A percentile compares a stretch with the other conserved stretches of the same genome.
Evolutionary conservation across 495 filamentous ascomycete genomes (phyloP).

Genomic region (Penicillium ochrochloron): DNA sequence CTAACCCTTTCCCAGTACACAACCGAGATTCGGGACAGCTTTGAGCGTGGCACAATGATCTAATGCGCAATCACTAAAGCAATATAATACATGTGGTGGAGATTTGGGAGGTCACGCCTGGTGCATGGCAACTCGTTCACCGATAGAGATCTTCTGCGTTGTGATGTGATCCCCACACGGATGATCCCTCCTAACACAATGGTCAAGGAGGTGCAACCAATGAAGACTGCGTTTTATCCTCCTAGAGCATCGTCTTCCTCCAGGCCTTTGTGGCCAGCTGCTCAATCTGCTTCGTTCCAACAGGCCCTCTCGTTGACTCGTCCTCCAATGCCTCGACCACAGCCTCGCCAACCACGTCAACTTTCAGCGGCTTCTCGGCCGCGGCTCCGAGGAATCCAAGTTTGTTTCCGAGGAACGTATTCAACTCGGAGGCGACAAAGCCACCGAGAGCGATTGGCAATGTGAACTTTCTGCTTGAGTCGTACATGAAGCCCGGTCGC

Average conservation of each 20-base stretch:
- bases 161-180: not conserved
- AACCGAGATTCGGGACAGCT: constrained; percentile 93
- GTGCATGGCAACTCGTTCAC: not conserved
- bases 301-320: constrained; percentile 66
- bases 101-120: constrained; percentile 11
- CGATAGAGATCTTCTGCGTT: not conserved
- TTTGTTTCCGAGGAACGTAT: constrained; percentile 72
- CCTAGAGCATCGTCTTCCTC: constrained; percentile 80
- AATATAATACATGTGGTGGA: constrained; percentile 33
- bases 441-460: constrained; percentile 79
- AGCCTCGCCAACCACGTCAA: constrained; percentile 81
- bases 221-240: not conserved
- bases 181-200: not conserved
- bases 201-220: constrained; percentile 5
- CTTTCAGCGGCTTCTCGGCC: constrained; percentile 83
- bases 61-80: constrained; percentile 34
- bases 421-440: constrained; percentile 69
- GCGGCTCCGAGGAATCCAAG: constrained; percentile 77
- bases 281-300: constrained; percentile 73
- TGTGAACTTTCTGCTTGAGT: constrained; percentile 79
- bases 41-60: constrained; percentile 88
- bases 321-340: constrained; percentile 80
- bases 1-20: constrained; percentile 72
- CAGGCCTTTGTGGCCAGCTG: constrained; percentile 73
- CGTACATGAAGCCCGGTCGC: constrained; percentile 87